These are phyloP conservation scores for Begonia peltatifolia DNA, from an alignment of 306 rosid genomes.

Conservation along the genomic window DNA sequence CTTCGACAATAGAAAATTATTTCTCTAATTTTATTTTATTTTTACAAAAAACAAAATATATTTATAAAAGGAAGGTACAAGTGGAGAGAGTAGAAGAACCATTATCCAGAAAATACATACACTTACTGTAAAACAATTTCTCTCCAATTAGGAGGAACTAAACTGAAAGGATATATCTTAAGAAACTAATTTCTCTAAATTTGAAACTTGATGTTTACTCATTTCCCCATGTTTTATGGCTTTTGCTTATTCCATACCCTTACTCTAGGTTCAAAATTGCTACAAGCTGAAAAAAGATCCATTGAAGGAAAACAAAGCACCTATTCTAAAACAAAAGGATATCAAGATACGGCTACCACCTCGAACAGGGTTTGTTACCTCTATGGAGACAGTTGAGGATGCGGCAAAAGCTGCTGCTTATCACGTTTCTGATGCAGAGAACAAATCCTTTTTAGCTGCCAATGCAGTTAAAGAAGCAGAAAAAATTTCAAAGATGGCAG, in stretches of 20 bases:
- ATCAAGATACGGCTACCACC: conserved; percentile 17
- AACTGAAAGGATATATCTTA: too few species aligned
- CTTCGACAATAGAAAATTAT: too few species aligned
- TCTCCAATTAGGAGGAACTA: too few species aligned
- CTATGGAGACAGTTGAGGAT: conserved; percentile 26
- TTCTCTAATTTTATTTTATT: too few species aligned
- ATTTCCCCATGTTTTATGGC: too few species aligned
- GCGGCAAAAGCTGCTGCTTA: conserved; percentile 46
- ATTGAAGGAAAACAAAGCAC: conserved; percentile 13
- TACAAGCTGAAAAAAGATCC: conserved; percentile 34
- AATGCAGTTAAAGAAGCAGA: conserved; percentile 54
- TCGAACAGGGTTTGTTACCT: conserved; percentile 10
- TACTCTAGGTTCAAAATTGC: conserved; percentile 43
- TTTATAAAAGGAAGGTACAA: too few species aligned
- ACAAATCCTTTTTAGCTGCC: conserved; percentile 50
- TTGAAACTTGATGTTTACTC: too few species aligned
- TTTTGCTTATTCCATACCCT: neutral
- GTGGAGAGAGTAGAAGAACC: too few species aligned
- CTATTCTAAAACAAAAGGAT: conserved; percentile 28
- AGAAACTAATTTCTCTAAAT: too few species aligned
- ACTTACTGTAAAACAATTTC: too few species aligned
- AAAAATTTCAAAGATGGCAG: conserved; percentile 36
- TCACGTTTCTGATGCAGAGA: conserved; percentile 59
- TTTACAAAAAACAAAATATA: too few species aligned
- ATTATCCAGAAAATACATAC: too few species aligned